phyloP scores from a whole-genome alignment of 2,329 filamentous ascomycete species.

The Neopestalotiopsis rosae region DNA sequence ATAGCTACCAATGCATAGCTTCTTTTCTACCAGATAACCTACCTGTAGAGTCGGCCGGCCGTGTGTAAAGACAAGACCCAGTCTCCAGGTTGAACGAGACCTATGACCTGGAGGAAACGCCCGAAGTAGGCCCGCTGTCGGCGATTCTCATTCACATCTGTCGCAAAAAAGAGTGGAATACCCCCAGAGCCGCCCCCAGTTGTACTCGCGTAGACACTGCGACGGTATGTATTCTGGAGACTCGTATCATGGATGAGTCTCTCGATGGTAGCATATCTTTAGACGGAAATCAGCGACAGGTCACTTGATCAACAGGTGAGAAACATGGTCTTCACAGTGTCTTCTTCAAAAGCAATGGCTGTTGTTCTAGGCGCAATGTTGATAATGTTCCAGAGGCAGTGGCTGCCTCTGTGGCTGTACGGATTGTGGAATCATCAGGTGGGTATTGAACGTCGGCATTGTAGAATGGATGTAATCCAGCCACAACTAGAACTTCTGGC shows the following conservation, averaged over 20 bases:
- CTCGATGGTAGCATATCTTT: constrained; percentile 40
- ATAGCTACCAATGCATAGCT: not conserved
- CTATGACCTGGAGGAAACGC: constrained; percentile 33
- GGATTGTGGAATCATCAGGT: constrained; percentile 24
- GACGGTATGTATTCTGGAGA: constrained; percentile 42
- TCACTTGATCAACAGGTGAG: not conserved
- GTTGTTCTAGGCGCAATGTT: not conserved
- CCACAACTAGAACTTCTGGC: constrained; percentile 38
- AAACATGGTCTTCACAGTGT: not conserved
- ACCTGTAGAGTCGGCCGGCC: constrained; percentile 45
- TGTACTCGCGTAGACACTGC: constrained; percentile 42
- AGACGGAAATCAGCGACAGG: constrained; percentile 16
- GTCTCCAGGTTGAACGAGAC: constrained; percentile 40
- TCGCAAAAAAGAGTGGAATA: constrained; percentile 44
- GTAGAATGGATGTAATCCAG: constrained; percentile 43
- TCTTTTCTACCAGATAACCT: not conserved
- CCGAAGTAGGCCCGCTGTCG: constrained; percentile 42
- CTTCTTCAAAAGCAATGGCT: not conserved
- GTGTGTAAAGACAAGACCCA: constrained; percentile 45
- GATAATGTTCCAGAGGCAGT: not conserved
- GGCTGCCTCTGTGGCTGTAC: not conserved
- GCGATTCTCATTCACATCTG: constrained; percentile 46
- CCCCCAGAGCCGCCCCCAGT: constrained; percentile 45
- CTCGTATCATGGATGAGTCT: constrained; percentile 41
- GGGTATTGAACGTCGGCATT: constrained; percentile 34